Percentiles rank a stretch among this genome's conserved stretches.
Conservation (phyloP, 305 asterid species). For the Fraxinus ornus region DNA sequence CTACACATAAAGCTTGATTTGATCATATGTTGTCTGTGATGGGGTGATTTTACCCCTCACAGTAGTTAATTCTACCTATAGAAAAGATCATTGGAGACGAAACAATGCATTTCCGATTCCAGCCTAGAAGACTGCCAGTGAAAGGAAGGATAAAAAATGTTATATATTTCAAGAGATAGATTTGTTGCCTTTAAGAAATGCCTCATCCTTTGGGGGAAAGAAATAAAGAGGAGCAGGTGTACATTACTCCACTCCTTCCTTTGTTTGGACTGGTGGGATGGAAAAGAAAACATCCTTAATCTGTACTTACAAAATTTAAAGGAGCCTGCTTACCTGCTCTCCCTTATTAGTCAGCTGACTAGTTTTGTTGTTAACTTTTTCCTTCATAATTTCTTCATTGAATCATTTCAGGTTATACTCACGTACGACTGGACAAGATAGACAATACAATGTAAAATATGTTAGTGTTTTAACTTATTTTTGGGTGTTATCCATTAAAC, state of each 20-base stretch:
- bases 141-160: neutral
- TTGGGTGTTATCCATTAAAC: no score
- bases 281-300: neutral
- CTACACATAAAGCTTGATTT: neutral
- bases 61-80: neutral
- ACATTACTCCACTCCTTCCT: neutral
- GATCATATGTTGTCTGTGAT: neutral
- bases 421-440: no score
- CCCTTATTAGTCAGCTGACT: no score
- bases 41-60: neutral
- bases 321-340: neutral
- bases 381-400: no score
- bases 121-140: neutral
- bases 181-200: neutral
- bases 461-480: no score
- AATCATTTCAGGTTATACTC: no score
- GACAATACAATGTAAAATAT: no score
- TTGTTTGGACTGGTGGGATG: no score
- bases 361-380: no score
- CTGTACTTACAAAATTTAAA: neutral
- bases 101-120: neutral
- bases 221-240: neutral
- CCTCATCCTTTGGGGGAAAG: neutral
- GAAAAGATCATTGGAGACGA: neutral
- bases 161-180: neutral